Conservation (phyloP, 768 basidiomycete genomes). For the Paxillus ammoniavirescens region DNA sequence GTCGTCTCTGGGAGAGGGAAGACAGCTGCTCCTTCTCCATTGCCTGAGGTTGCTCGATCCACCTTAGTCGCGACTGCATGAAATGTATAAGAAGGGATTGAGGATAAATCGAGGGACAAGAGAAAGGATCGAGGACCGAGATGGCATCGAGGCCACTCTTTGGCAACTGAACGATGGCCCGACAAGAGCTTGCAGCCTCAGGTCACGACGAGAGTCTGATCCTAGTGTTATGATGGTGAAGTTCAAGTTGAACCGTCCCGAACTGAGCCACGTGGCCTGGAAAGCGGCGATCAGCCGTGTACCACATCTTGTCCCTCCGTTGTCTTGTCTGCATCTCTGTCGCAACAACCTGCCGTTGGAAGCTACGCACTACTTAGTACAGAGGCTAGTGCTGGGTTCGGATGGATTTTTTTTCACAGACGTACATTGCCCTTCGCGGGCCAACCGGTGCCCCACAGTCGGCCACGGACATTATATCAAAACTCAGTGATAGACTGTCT, state of each 20-base stretch:
- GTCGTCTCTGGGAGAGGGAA: too few species aligned
- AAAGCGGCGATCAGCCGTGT: neutral
- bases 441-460: slow-evolving; percentile 83
- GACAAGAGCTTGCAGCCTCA: too few species aligned
- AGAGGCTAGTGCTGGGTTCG: neutral
- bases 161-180: too few species aligned
- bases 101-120: too few species aligned
- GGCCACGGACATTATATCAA: slow-evolving; percentile 79
- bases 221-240: too few species aligned
- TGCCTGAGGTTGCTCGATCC: too few species aligned
- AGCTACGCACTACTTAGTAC: neutral
- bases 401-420: slow-evolving; percentile 87
- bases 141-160: too few species aligned
- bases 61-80: neutral
- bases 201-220: too few species aligned
- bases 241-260: too few species aligned
- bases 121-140: too few species aligned
- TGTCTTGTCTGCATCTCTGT: neutral
- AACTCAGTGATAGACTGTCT: slow-evolving; percentile 85
- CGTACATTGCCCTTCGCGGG: slow-evolving; percentile 81
- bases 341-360: neutral
- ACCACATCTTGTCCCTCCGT: neutral
- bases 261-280: neutral
- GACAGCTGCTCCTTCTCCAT: too few species aligned
- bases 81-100: neutral